A percentile compares a stretch with the other conserved stretches of the same genome.
Evolutionary conservation across 2,329 filamentous ascomycete genomes (phyloP).

Genomic region (Claviceps sp.): DNA sequence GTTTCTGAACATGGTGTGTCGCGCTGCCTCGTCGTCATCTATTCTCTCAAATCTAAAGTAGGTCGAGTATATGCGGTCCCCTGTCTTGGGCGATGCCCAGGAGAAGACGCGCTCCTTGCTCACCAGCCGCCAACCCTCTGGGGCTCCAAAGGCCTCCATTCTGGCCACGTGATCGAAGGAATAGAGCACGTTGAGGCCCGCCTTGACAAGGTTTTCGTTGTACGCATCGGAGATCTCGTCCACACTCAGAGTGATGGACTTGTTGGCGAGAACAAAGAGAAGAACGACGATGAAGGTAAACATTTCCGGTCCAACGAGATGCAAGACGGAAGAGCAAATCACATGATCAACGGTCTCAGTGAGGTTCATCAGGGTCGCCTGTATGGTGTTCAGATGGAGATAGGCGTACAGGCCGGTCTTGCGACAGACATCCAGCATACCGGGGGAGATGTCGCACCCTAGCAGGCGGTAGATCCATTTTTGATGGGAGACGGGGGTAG

Average conservation of each 20-base stretch:
- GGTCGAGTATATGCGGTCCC: background rate
- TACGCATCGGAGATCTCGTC: background rate
- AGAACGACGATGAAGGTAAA: background rate
- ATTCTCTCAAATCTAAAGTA: conserved; percentile 1
- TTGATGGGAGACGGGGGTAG: too few relatives aligned
- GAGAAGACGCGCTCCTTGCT: background rate
- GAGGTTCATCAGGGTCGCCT: background rate
- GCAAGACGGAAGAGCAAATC: background rate
- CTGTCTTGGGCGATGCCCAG: background rate
- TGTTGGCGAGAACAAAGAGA: background rate
- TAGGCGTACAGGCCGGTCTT: background rate
- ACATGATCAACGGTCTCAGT: background rate
- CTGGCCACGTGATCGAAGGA: background rate
- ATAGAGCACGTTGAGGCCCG: background rate
- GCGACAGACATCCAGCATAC: background rate
- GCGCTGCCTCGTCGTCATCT: background rate
- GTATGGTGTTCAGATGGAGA: background rate
- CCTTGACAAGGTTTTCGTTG: background rate
- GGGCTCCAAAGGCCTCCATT: background rate
- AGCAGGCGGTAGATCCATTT: background rate
- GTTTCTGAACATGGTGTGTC: background rate
- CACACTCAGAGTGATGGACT: conserved; percentile 1
- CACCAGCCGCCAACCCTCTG: background rate
- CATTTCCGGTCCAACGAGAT: background rate
- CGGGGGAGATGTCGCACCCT: background rate